phyloP scores from a whole-genome alignment of 495 filamentous ascomycete species.

The Entonaema liquescens region DNA sequence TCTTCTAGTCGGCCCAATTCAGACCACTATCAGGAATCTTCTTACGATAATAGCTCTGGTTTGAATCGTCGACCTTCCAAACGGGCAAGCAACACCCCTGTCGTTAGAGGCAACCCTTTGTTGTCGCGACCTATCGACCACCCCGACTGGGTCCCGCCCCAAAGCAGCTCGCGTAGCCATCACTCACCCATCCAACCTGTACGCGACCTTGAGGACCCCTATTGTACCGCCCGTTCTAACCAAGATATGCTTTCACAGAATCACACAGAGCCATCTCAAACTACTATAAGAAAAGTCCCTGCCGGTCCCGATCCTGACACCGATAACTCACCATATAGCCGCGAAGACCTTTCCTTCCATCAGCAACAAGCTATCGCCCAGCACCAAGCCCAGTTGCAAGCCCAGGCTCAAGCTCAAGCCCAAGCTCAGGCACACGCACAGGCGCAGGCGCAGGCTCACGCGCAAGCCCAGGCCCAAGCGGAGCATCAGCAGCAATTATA shows the following conservation, averaged over 20 bases:
- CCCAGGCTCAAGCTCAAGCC: slow-evolving; percentile 37
- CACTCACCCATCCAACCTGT: slow-evolving; percentile 56
- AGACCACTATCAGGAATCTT: slow-evolving; percentile 50
- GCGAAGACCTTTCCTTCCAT: slow-evolving; percentile 51
- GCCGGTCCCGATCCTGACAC: slow-evolving; percentile 31
- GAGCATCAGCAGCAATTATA: slow-evolving; percentile 46
- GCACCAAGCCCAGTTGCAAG: slow-evolving; percentile 51
- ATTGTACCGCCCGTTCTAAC: slow-evolving; percentile 48
- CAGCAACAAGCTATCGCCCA: slow-evolving; percentile 52
- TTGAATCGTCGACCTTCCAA: slow-evolving; percentile 59
- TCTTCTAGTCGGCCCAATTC: slow-evolving; percentile 46
- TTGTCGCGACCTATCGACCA: slow-evolving; percentile 47
- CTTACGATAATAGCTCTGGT: slow-evolving; percentile 53
- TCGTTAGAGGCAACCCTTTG: slow-evolving; percentile 32
- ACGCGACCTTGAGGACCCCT: slow-evolving; percentile 52
- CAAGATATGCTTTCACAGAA: slow-evolving; percentile 51
- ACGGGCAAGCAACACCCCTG: slow-evolving; percentile 53
- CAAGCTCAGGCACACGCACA: slow-evolving; percentile 33
- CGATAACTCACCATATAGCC: slow-evolving; percentile 51
- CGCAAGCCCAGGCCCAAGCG: slow-evolving; percentile 41
- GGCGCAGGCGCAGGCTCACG: slow-evolving; percentile 35
- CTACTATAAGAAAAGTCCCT: slow-evolving; percentile 54
- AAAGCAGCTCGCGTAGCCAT: slow-evolving; percentile 49
- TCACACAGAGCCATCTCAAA: slow-evolving; percentile 48
- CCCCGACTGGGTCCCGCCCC: slow-evolving; percentile 53